Evolutionary conservation across 139 green algal genomes (phyloP).

Genomic region (Closterium sp.): DNA sequence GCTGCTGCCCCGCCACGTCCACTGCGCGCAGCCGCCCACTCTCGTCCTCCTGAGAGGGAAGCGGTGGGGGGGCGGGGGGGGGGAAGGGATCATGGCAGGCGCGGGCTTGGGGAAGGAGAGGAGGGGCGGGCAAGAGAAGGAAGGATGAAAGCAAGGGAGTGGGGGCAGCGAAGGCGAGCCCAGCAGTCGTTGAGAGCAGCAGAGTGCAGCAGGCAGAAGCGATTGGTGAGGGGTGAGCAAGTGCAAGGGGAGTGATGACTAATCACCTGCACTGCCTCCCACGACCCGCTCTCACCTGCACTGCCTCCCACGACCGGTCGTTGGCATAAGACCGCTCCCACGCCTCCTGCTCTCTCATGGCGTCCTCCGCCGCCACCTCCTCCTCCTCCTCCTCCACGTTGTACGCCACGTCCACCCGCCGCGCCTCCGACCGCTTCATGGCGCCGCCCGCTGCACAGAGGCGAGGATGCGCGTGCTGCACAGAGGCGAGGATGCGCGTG

Average conservation of each 20-base stretch:
- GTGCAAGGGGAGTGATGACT: background rate
- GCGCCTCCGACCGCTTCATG: background rate
- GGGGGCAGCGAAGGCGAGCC: background rate
- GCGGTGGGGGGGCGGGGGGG: no score
- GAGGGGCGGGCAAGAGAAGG: no score
- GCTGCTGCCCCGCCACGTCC: conserved; percentile 56
- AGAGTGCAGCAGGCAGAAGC: no score
- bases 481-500: no score
- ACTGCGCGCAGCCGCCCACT: conserved; percentile 70
- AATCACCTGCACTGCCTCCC: background rate
- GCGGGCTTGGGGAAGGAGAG: no score
- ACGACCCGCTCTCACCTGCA: conserved; percentile 4
- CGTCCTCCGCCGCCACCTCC: conserved; percentile 47
- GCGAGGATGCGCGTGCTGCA: no score
- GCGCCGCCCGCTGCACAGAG: no score
- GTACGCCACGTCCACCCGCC: background rate
- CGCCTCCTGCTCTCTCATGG: conserved; percentile 18
- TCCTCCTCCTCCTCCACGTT: conserved; percentile 30
- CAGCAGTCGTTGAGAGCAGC: no score
- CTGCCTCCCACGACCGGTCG: conserved; percentile 45
- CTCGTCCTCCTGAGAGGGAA: conserved; percentile 73
- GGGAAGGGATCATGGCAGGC: no score
- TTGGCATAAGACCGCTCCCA: conserved; percentile 35
- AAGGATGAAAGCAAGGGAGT: background rate
- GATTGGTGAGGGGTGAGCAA: no score